phyloP scores from a whole-genome alignment of 768 basidiomycete species.

The Pisolithus orientalis region DNA sequence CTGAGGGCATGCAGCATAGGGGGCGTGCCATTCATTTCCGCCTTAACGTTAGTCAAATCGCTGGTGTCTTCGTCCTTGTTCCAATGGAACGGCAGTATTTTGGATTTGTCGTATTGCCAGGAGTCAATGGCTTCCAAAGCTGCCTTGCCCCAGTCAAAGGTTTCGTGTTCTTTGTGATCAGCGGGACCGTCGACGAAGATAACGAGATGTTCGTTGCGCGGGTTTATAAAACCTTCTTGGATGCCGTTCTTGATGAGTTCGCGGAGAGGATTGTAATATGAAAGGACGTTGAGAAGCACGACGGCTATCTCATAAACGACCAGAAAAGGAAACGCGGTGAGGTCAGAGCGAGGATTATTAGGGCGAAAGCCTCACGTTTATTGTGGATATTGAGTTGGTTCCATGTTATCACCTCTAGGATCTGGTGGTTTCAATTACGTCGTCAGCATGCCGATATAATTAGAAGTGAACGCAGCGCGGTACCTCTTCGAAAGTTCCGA shows the following conservation, averaged over 20 bases:
- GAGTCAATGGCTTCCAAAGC: conserved; percentile 55
- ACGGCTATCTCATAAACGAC: conserved; percentile 47
- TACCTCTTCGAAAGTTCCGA: conserved; percentile 92
- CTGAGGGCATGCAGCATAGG: conserved; percentile 18
- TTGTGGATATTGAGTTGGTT: conserved; percentile 84
- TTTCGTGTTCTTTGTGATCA: conserved; percentile 43
- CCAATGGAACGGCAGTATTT: conserved; percentile 44
- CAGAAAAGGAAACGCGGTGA: conserved; percentile 1
- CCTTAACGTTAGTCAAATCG: conserved; percentile 13
- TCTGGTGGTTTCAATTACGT: conserved; percentile 29
- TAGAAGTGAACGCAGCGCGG: conserved; percentile 15
- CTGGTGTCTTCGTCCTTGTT: conserved; percentile 33
- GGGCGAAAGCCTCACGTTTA: conserved; percentile 52
- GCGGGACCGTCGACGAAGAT: conserved; percentile 71
- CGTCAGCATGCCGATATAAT: conserved; percentile 6
- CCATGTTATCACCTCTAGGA: conserved; percentile 94
- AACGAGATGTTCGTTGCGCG: conserved; percentile 54
- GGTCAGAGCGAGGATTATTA: background rate
- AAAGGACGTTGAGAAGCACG: conserved; percentile 77
- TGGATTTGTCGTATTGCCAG: conserved; percentile 42
- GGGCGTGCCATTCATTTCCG: conserved; percentile 13
- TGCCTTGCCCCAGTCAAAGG: conserved; percentile 75
- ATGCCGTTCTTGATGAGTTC: conserved; percentile 63
- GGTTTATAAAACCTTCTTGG: conserved; percentile 67
- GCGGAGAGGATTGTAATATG: conserved; percentile 81